phyloP scores from a whole-genome alignment of 2,329 filamentous ascomycete species.

The Fusarium paranaense region DNA sequence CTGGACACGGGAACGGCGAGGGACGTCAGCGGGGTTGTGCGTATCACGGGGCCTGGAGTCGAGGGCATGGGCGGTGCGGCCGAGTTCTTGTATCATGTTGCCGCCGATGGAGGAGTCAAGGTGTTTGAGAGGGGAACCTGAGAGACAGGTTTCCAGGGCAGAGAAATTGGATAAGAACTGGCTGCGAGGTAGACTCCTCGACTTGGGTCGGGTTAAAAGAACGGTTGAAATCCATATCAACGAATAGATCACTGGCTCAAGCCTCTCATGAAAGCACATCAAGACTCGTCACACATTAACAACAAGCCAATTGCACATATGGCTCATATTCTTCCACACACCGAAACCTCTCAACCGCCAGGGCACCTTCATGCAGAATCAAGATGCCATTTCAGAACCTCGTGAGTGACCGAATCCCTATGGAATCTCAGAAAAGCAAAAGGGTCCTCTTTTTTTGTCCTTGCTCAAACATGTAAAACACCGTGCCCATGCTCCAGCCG shows the following conservation, averaged over 20 bases:
- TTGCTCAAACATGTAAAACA: constrained; percentile 52
- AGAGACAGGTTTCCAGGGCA: background rate
- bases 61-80: constrained; percentile 61
- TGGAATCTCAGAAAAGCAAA: constrained; percentile 48
- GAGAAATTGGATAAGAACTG: background rate
- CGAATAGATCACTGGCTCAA: background rate
- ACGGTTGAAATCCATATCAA: background rate
- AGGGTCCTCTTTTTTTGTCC: constrained; percentile 40
- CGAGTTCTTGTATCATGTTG: constrained; percentile 85
- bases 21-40: constrained; percentile 90
- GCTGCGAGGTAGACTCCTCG: background rate
- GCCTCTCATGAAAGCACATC: background rate
- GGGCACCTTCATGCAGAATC: constrained; percentile 46
- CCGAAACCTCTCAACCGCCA: constrained; percentile 1
- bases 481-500: constrained; percentile 51
- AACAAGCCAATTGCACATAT: constrained; percentile 7
- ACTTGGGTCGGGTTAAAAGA: background rate
- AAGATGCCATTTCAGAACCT: constrained; percentile 52
- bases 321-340: background rate
- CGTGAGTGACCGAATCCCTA: constrained; percentile 45
- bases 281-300: background rate
- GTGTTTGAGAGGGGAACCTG: constrained; percentile 83
- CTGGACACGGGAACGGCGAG: constrained; percentile 89
- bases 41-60: constrained; percentile 68
- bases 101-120: constrained; percentile 80